These are phyloP conservation scores for Cyberlindnera lachancei DNA, from an alignment of 805 yeast species.

Conservation along the genomic window DNA sequence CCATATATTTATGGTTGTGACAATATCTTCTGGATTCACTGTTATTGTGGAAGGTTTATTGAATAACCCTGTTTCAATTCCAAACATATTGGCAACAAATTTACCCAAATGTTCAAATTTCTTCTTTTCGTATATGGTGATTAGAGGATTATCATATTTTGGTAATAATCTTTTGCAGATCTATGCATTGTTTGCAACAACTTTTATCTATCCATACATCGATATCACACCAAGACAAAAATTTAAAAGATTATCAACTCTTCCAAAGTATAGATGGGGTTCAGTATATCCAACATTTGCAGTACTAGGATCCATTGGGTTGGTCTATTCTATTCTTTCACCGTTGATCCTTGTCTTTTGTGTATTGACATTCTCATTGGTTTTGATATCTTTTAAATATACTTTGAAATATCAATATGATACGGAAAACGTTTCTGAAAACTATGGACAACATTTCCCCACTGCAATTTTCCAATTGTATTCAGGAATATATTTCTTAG, in stretches of 20 bases:
- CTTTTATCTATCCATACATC: constrained; percentile 27
- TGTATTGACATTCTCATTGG: constrained; percentile 46
- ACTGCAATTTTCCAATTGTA: constrained; percentile 69
- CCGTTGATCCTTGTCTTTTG: constrained; percentile 67
- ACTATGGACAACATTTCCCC: constrained; percentile 66
- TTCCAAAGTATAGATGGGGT: constrained; percentile 65
- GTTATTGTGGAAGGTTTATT: constrained; percentile 54
- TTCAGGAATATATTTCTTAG: constrained; percentile 76
- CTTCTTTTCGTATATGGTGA: constrained; percentile 67
- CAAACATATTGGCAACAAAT: constrained; percentile 64
- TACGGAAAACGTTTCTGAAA: constrained; percentile 47
- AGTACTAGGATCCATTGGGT: constrained; percentile 68
- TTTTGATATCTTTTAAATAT: constrained; percentile 63
- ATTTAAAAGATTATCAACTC: constrained; percentile 34
- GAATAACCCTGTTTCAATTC: constrained; percentile 65
- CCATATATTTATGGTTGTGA: constrained; percentile 78
- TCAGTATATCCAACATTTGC: constrained; percentile 70
- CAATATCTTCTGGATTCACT: constrained; percentile 73
- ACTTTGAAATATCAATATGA: constrained; percentile 52
- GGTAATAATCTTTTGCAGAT: constrained; percentile 65
- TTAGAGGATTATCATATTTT: constrained; percentile 69
- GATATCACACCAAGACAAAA: constrained; percentile 58
- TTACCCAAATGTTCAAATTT: constrained; percentile 83
- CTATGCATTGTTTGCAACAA: constrained; percentile 38
- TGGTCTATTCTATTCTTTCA: constrained; percentile 71